phyloP scores from a whole-genome alignment of 495 filamentous ascomycete species.

The Thermothielavioides terrestris region DNA sequence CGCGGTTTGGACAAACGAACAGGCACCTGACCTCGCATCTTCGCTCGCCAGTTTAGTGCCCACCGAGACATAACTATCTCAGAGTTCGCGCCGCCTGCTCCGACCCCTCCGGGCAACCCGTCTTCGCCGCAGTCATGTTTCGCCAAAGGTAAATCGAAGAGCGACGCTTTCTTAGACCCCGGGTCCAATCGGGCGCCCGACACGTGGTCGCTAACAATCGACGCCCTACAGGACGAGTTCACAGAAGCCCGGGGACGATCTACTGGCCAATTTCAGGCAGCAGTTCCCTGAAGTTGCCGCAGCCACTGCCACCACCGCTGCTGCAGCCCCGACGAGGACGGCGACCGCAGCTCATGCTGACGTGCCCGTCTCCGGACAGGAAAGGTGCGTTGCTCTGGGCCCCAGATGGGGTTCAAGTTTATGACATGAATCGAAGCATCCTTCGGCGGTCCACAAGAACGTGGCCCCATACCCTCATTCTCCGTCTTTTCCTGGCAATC shows the following conservation, averaged over 20 bases:
- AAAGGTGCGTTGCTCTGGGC: conserved; percentile 37
- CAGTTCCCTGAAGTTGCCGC: conserved; percentile 59
- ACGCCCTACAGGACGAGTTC: conserved; percentile 57
- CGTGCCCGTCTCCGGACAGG: conserved; percentile 34
- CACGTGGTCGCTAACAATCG: conserved; percentile 18
- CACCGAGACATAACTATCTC: background rate
- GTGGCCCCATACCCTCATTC: too few species aligned
- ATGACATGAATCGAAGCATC: too few species aligned
- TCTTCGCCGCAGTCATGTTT: conserved; percentile 27
- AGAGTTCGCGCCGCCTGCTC: background rate
- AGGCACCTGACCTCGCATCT: background rate
- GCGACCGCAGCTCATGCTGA: conserved; percentile 32
- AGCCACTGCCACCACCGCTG: conserved; percentile 24
- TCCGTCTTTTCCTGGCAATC: too few species aligned
- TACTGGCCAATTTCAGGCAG: conserved; percentile 75
- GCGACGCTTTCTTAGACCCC: background rate
- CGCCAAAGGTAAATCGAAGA: conserved; percentile 27
- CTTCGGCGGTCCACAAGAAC: too few species aligned
- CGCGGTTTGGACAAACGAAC: background rate
- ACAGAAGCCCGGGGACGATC: conserved; percentile 78
- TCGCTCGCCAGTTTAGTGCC: background rate
- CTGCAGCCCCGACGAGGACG: conserved; percentile 28
- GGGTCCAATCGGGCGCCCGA: background rate
- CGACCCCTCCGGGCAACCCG: conserved; percentile 11
- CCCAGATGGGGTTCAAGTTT: too few species aligned